A percentile compares a stretch with the other conserved stretches of the same genome.
Conservation (phyloP, 179 eudicot species). For the Patellifolia procumbens region DNA sequence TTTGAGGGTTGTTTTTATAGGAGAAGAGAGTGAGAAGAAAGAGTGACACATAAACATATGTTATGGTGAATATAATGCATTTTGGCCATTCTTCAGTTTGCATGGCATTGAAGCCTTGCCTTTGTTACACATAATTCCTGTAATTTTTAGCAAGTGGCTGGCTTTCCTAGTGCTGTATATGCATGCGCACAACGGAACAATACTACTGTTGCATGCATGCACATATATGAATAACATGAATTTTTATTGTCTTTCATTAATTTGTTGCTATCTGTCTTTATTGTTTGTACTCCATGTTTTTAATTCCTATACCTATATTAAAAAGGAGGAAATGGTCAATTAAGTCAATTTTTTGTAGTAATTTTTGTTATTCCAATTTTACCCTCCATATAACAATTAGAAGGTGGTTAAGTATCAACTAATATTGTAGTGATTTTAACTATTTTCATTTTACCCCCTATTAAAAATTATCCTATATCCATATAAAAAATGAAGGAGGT, state of each 20-base stretch:
- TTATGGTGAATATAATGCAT: neutral
- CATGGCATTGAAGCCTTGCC: conserved; percentile 43
- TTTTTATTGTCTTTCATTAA: neutral
- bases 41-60: conserved; percentile 29
- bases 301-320: too few species aligned
- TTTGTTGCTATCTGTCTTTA: neutral
- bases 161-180: neutral
- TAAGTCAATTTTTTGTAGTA: too few species aligned
- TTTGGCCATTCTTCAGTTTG: conserved; percentile 54
- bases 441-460: too few species aligned
- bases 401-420: too few species aligned
- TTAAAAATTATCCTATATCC: too few species aligned
- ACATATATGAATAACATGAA: neutral
- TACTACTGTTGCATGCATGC: neutral
- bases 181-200: neutral
- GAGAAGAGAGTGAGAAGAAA: neutral
- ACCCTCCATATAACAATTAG: too few species aligned
- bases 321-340: too few species aligned
- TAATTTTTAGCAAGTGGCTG: conserved; percentile 39
- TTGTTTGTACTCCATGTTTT: too few species aligned
- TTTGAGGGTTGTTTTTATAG: conserved; percentile 36
- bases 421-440: too few species aligned
- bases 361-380: too few species aligned
- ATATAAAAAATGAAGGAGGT: too few species aligned
- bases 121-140: conserved; percentile 44